Base-by-base conservation (phyloP, 352 stramenopile species). In the Pythium brachiatum region DNA sequence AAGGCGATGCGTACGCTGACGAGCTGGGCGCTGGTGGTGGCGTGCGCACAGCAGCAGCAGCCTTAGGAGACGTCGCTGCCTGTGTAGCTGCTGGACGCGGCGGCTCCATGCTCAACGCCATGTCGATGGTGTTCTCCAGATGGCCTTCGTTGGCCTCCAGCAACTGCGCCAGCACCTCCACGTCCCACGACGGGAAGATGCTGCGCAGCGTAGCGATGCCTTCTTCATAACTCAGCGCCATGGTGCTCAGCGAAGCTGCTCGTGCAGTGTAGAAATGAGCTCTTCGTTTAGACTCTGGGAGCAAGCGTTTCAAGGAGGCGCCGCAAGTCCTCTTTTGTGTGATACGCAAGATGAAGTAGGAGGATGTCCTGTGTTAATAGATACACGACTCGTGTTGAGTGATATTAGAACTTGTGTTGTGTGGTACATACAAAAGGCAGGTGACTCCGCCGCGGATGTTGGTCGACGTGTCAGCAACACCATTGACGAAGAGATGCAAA, bases 151-250 rank as follows among this genome's bases (percentile, higher is more conserved):
- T 89, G 12, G 71, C 72, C 51, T 86, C 73, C 11, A 95, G 75
- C 29, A 95, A 59, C 44, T 90, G 75, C 15, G 75, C 53, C 31
- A 93, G 69, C 47, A 84, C 53, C 21, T 80, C 66, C 21, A 65
- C 57, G 63, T 95, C 86, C 81, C 83, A 95, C 25, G 68, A 67
- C 50, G 83, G 82, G 70, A 95, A 95, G 72, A 95, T 90, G 38
- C 67, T 73, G 39, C 74, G 71, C 69, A 95, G 76, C 55, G 78
- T 76, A 13, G 59, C 73, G 68, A 94, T 72, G 47, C 74, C 85
- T 53, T 88, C 74, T 8, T 79, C 69, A 62, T 83, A 85, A 50
- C 64, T 84, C 55, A 88, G 67, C 57, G 70, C 68, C 81, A 94
- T 91, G 39, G 23, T 60, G 32, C 9, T 18, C 7, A 7, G 4